Conservation (phyloP, 441 rosid species). For the Populus hybrid region DNA sequence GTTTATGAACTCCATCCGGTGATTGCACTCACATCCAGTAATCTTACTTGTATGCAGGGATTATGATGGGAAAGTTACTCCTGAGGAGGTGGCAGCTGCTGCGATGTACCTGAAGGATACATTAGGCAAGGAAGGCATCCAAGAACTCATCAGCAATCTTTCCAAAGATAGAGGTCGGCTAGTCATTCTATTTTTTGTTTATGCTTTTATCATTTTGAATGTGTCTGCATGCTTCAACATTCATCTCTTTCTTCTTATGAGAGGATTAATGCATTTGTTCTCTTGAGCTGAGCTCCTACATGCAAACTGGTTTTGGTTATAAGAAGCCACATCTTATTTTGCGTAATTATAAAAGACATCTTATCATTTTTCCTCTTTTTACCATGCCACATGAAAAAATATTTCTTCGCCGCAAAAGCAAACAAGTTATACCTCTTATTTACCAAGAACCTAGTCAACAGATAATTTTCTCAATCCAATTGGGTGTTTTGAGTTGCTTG, state of each 20-base stretch:
- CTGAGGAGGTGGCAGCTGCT: slow-evolving; percentile 89
- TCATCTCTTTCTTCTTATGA: background rate
- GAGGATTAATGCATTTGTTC: background rate
- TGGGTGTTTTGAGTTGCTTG: no score
- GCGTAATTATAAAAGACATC: no score
- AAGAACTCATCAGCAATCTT: slow-evolving; percentile 73
- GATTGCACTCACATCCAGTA: background rate
- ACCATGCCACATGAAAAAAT: no score
- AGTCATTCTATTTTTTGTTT: background rate
- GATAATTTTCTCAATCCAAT: no score
- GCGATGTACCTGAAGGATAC: slow-evolving; percentile 74
- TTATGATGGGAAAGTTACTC: slow-evolving; percentile 80
- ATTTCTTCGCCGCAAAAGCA: no score
- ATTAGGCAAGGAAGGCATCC: slow-evolving; percentile 69
- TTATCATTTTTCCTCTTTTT: no score
- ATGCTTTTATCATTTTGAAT: background rate
- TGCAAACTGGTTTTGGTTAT: background rate
- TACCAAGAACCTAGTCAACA: no score
- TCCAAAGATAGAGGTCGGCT: slow-evolving; percentile 73
- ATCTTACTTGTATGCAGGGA: slow-evolving; percentile 45
- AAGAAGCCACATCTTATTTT: no score
- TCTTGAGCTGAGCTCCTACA: background rate
- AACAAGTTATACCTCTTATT: no score
- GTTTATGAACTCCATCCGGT: background rate
- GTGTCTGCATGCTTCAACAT: background rate